These are phyloP conservation scores for Ustulina deusta DNA, from an alignment of 2,329 filamentous ascomycete species.

Conservation along the genomic window DNA sequence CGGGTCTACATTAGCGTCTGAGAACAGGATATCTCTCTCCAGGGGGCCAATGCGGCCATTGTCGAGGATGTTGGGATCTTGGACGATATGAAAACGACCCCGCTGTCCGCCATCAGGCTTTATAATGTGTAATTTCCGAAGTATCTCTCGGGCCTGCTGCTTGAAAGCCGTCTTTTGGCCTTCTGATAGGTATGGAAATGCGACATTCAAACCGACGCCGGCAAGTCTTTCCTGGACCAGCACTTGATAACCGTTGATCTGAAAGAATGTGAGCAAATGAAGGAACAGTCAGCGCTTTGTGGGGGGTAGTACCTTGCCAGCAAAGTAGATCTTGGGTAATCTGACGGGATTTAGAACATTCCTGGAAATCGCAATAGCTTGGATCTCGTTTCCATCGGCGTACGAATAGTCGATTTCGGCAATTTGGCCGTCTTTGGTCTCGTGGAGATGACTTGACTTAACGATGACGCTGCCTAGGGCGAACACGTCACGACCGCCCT, in stretches of 20 bases:
- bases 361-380: constrained; percentile 48
- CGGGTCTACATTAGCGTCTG: constrained; percentile 36
- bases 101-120: constrained; percentile 23
- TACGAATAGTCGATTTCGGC: constrained; percentile 55
- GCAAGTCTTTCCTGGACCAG: constrained; percentile 56
- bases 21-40: constrained; percentile 53
- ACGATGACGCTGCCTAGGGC: constrained; percentile 45
- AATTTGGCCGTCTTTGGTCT: constrained; percentile 37
- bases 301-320: constrained; percentile 51
- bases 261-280: constrained; percentile 16
- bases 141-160: constrained; percentile 51
- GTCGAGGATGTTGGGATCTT: constrained; percentile 40
- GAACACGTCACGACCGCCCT: constrained; percentile 56
- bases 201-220: constrained; percentile 53
- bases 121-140: constrained; percentile 45
- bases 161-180: constrained; percentile 54
- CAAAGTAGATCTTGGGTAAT: constrained; percentile 55
- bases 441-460: constrained; percentile 31
- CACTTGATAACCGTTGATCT: constrained; percentile 54
- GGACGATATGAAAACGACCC: constrained; percentile 44
- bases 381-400: constrained; percentile 56
- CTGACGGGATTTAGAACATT: constrained; percentile 46
- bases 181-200: too few relatives aligned
- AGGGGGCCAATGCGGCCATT: constrained; percentile 48
- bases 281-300: constrained; percentile 8